Base-by-base conservation (phyloP, 2,329 filamentous ascomycete genomes). In the Phoma sp. region DNA sequence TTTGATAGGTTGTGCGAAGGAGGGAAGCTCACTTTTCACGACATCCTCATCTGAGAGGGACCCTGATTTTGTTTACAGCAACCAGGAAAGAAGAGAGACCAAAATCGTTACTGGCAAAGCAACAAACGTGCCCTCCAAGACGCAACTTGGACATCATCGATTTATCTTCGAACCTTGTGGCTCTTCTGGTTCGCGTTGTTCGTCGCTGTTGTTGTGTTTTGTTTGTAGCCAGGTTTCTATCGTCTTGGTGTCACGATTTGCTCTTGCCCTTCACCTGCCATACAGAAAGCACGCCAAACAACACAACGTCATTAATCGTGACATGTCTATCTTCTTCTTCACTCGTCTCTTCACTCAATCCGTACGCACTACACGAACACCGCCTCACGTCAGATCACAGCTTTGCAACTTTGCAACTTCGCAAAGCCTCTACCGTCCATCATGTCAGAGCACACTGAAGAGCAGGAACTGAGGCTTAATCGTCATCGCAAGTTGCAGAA, bases 401-500 rank as follows among this genome's bases (percentile, higher is more conserved):
- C 37, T 12, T 27, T 31, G 37, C 31, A 43, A 17, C 36, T 29
- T 32, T 22, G 37, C 36, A 41, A n/a, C 40, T 37, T 31, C 21
- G 36, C 22, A 12, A 31, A 33, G 21, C n/a, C 13, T 17, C 7
- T 15, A 32, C 6, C 29, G 1, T 12, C n/a, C 41, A 32, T 4
- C 10, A 45, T 44, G 35, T 21, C 41, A 38, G 31, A 51, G 17
- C 13, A 27, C 15, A 47, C 19, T 12, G 29, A 27, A 6, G 37
- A 38, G 24, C 43, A 33, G 29, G 41, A 43, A 24, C 17, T 37
- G 31, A 48, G 48, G 33, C 43, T 51, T 22, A 40, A 33, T 29
- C 54, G 48, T 38, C 47, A 57, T 33, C 43, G 29, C 12, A 44
- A 36, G 25, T 29, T 57, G 48, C 47, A 48, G 32, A 44, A 39